phyloP scores from a whole-genome alignment of 208 protist genomes.

The Leishmania guyanensis region DNA sequence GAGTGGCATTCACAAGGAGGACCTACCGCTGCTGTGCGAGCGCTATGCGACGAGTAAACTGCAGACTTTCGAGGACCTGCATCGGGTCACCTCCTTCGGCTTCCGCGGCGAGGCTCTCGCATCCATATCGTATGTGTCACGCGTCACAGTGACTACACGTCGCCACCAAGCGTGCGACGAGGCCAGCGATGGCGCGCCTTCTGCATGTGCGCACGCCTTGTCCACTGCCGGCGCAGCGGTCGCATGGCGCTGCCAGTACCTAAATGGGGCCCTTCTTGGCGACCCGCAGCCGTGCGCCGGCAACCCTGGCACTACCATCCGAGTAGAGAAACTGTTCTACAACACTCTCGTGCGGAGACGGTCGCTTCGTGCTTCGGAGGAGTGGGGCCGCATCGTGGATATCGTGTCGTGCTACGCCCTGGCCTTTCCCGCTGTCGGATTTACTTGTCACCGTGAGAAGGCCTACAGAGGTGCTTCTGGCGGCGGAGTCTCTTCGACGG shows the following conservation, averaged over 20 bases:
- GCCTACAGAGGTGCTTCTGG: conserved; percentile 11
- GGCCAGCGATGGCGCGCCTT: neutral
- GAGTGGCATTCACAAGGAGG: conserved; percentile 93
- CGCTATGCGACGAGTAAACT: conserved; percentile 97
- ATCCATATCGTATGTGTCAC: conserved; percentile 83
- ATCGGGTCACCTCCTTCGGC: conserved; percentile 85
- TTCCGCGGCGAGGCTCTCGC: conserved; percentile 93
- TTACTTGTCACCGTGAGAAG: conserved; percentile 63
- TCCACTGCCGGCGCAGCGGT: conserved; percentile 14
- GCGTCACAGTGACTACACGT: conserved; percentile 75
- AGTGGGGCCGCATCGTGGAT: conserved; percentile 92
- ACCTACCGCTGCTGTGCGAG: conserved; percentile 97
- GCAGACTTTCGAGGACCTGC: conserved; percentile 87
- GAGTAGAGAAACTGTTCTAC: conserved; percentile 92
- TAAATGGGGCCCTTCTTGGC: conserved; percentile 94
- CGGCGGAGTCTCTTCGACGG: neutral
- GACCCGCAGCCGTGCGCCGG: conserved; percentile 75
- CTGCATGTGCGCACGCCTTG: neutral
- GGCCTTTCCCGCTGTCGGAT: conserved; percentile 74
- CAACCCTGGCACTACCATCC: conserved; percentile 87
- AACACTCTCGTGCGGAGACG: conserved; percentile 73
- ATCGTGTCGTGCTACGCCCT: conserved; percentile 91
- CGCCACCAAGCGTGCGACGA: conserved; percentile 17
- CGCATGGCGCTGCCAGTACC: conserved; percentile 63
- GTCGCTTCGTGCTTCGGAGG: conserved; percentile 86